Conservation (phyloP, 2,329 filamentous ascomycete genomes). For the Mariannaea elegans region DNA sequence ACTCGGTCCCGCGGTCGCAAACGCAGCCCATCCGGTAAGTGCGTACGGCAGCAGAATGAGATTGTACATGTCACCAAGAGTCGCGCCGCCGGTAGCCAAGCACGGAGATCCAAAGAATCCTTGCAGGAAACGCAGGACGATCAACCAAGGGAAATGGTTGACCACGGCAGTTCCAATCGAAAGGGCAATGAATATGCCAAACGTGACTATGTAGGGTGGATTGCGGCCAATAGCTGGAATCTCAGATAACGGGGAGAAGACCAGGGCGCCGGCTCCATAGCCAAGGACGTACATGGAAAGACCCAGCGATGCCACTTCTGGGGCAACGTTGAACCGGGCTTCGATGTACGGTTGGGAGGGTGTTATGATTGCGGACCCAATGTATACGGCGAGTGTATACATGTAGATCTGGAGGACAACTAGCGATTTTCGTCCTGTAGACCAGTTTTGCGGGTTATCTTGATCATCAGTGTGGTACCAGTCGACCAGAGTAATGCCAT, state of each 20-base stretch:
- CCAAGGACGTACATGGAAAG: not conserved
- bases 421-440: not conserved
- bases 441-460: slow-evolving; percentile 5
- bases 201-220: slow-evolving; percentile 64
- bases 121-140: slow-evolving; percentile 61
- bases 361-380: too few species aligned
- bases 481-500: too few species aligned
- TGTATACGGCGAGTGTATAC: not conserved
- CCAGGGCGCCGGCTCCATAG: not conserved
- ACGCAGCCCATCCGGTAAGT: slow-evolving; percentile 45
- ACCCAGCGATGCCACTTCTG: too few species aligned
- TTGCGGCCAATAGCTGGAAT: slow-evolving; percentile 55
- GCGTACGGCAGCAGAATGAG: not conserved
- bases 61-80: slow-evolving; percentile 32
- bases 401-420: not conserved
- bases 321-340: too few species aligned
- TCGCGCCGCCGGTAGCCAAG: slow-evolving; percentile 39
- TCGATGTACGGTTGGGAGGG: too few species aligned
- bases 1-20: slow-evolving; percentile 46
- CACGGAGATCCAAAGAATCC: slow-evolving; percentile 49
- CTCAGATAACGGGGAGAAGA: not conserved
- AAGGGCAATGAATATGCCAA: slow-evolving; percentile 66
- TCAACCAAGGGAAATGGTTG: slow-evolving; percentile 61
- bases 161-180: slow-evolving; percentile 62
- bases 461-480: not conserved